Conservation (phyloP, 306 rosid genomes). For the Vachellia collinsii region DNA sequence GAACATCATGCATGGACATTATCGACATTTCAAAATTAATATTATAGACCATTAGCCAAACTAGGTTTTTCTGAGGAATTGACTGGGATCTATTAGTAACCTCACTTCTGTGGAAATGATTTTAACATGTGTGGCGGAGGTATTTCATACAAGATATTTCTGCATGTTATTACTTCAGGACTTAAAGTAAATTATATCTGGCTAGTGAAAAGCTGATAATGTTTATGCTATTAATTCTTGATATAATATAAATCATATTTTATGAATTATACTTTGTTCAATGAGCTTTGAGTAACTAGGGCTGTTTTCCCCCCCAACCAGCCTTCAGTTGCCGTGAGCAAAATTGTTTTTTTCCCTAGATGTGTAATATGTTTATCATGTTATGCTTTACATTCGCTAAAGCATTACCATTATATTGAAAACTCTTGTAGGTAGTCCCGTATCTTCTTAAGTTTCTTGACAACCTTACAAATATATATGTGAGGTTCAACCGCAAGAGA, state of each 20-base stretch:
- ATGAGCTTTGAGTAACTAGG: neutral
- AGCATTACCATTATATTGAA: conserved; percentile 12
- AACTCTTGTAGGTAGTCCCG: conserved; percentile 79
- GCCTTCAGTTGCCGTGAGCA: conserved; percentile 6
- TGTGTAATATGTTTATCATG: neutral
- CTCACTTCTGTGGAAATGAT: neutral
- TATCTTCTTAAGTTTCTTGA: conserved; percentile 94
- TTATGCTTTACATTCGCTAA: conserved; percentile 19
- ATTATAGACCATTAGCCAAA: neutral
- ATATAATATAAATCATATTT: neutral
- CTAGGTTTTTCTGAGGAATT: neutral
- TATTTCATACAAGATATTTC: neutral
- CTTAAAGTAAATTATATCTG: neutral
- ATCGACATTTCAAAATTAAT: neutral
- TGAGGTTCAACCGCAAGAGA: conserved; percentile 96
- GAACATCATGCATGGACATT: neutral
- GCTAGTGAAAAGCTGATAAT: neutral
- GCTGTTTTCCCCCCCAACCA: neutral
- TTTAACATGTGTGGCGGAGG: neutral
- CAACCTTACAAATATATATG: conserved; percentile 91
- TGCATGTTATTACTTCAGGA: neutral
- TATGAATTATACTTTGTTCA: neutral
- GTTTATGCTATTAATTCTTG: neutral
- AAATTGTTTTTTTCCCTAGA: conserved; percentile 11
- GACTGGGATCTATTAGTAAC: neutral